Conservation (phyloP, 345 rosid species). For the Melaleuca quinquenervia region DNA sequence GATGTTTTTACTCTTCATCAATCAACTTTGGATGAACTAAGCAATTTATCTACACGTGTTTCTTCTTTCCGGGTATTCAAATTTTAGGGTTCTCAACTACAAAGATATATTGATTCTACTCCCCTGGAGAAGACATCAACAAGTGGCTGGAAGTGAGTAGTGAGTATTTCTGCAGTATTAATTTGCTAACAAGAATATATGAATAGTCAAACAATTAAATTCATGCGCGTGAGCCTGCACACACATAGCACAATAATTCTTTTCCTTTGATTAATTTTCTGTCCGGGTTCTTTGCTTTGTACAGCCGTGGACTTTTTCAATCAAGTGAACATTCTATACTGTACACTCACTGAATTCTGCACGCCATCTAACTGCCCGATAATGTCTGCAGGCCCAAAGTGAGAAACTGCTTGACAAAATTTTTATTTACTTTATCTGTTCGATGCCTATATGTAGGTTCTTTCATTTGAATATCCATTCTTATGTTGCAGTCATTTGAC, state of each 20-base stretch:
- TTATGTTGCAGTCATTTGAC: not conserved
- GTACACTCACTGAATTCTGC: too few relatives aligned
- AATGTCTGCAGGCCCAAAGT: slow-evolving; percentile 71
- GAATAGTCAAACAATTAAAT: not conserved
- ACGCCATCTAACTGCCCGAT: too few relatives aligned
- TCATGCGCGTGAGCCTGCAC: not conserved
- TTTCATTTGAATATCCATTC: not conserved
- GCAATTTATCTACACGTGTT: too few relatives aligned
- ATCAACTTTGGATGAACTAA: too few relatives aligned
- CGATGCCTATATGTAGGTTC: not conserved
- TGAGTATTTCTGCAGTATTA: slow-evolving; percentile 2
- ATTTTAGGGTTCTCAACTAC: slow-evolving; percentile 61
- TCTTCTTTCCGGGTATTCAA: too few relatives aligned
- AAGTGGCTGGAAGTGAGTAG: slow-evolving; percentile 78
- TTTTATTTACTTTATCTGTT: not conserved
- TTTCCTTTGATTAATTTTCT: not conserved
- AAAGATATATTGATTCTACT: slow-evolving; percentile 60
- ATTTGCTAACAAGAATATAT: not conserved
- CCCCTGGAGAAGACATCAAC: slow-evolving; percentile 64
- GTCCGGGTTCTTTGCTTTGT: not conserved
- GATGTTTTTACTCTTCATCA: too few relatives aligned
- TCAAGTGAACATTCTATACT: too few relatives aligned
- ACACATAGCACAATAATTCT: not conserved
- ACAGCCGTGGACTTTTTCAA: too few relatives aligned
- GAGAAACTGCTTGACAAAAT: not conserved